Conservation (phyloP, 441 rosid genomes). For the Gossypium schwendimanii region DNA sequence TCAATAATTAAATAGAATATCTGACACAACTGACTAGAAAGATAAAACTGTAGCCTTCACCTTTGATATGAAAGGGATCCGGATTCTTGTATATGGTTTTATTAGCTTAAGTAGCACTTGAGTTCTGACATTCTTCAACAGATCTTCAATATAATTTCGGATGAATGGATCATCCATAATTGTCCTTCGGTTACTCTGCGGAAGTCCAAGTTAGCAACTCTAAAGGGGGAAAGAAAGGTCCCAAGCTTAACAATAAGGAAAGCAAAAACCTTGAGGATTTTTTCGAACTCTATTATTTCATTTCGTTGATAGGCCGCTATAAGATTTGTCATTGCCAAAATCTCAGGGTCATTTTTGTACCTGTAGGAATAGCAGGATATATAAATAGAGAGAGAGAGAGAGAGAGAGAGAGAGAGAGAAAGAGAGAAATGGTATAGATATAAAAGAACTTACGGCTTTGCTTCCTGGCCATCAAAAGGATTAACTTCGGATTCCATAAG, state of each 20-base stretch:
- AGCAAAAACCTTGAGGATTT: slow-evolving; percentile 73
- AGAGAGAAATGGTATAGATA: not conserved
- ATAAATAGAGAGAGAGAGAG: not conserved
- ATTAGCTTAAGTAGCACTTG: slow-evolving; percentile 96
- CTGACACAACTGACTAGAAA: not conserved
- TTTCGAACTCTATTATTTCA: slow-evolving; percentile 93
- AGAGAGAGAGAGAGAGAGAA: not conserved
- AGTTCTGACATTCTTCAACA: slow-evolving; percentile 91
- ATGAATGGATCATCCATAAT: slow-evolving; percentile 98
- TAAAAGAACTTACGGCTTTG: slow-evolving; percentile 77
- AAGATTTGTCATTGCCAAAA: slow-evolving; percentile 94
- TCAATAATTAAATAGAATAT: not conserved
- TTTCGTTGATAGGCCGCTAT: slow-evolving; percentile 97
- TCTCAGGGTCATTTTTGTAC: slow-evolving; percentile 97
- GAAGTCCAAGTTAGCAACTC: not conserved
- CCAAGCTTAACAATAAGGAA: slow-evolving; percentile 2
- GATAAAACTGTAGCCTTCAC: slow-evolving; percentile 22
- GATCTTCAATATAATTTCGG: slow-evolving; percentile 90
- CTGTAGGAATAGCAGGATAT: slow-evolving; percentile 28
- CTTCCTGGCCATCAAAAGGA: slow-evolving; percentile 99
- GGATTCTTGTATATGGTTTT: slow-evolving; percentile 87
- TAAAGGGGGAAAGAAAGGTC: slow-evolving; percentile 5
- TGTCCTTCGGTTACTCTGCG: slow-evolving; percentile 87
- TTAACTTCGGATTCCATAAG: slow-evolving; percentile 99
- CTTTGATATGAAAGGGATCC: slow-evolving; percentile 92